Evolutionary conservation across 2,329 filamentous ascomycete species (phyloP), one percentile per base, ranked within the genome.

Genomic region (Myrmaecium sp.): DNA sequence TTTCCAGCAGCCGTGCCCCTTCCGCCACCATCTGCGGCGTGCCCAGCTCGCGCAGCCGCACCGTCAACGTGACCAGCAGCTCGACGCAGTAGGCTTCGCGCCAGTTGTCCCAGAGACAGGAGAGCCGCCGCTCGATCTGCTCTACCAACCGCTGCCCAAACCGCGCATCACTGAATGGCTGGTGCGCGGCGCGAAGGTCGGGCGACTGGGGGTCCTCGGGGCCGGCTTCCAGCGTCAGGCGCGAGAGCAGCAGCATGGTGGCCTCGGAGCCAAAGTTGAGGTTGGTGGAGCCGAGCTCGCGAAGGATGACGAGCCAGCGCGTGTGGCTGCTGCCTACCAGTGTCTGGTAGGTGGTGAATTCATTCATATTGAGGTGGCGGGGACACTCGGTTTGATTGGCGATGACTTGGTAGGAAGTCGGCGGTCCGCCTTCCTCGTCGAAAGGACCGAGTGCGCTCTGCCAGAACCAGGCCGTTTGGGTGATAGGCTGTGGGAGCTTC

Each of bases 191-290:
- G 1, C 73, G 55, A 0, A 66, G 40, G 7, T n/a, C 37, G 27
- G 25, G 3, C 25, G 0, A 19, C 19, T 1, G n/a, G n/a, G 25
- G 20, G 2, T 22, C 50, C 39, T 11, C 42, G 36, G 69, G 69
- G 0, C 75, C 75, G 1, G 55, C 58, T 34, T 78, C 64, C 0
- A 63, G 33, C 0, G 59, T 50, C 1, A 78, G 46, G 6, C 66
- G 62, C 1, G 50, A 47, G 1, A 79, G 40, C 0, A 75, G 35
- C 0, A 49, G 31, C 16, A 55, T 54, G 0, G 64, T 65, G 0
- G 59, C 53, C 16, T 66, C 56, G 0, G 57, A 59, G 16, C 64
- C 67, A 33, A 78, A 67, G 33, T 76, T 75, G 3, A 81, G 27
- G 31, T 25, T 66, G 46, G 62, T 56, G 0, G 60, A 57, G 0